Percentiles rank a stretch among this genome's conserved stretches.
phyloP scores from a whole-genome alignment of 139 green algal genomes.

The Auxenochlorella pyrenoidosa region DNA sequence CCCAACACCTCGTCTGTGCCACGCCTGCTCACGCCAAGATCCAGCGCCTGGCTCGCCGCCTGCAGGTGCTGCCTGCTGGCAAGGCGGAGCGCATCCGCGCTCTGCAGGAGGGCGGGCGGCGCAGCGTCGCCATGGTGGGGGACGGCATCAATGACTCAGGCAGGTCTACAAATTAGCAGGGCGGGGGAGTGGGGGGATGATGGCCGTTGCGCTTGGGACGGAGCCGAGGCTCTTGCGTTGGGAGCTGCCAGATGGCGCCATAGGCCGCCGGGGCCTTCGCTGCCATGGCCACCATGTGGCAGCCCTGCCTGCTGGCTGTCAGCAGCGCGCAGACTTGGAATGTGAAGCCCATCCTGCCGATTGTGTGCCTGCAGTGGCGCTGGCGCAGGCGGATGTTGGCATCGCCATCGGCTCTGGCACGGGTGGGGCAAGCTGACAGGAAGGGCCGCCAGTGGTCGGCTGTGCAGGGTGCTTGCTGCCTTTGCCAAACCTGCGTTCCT shows the following conservation, averaged over 20 bases:
- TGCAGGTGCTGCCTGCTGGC: slow-evolving; percentile 51
- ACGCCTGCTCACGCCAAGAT: neutral
- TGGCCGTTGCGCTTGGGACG: too few relatives aligned
- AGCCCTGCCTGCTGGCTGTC: too few relatives aligned
- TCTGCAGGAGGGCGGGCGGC: slow-evolving; percentile 57
- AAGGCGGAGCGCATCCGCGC: slow-evolving; percentile 73
- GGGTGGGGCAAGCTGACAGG: slow-evolving; percentile 34
- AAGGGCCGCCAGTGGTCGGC: too few relatives aligned
- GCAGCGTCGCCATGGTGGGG: slow-evolving; percentile 96
- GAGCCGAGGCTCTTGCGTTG: too few relatives aligned
- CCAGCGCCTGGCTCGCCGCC: neutral
- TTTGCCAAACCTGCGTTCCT: too few relatives aligned
- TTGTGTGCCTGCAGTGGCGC: slow-evolving; percentile 51
- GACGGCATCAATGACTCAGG: slow-evolving; percentile 98
- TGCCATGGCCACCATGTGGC: neutral
- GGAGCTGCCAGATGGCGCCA: too few relatives aligned
- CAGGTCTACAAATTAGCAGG: neutral
- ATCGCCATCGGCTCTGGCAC: slow-evolving; percentile 89
- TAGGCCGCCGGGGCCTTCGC: too few relatives aligned
- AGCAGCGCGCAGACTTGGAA: too few relatives aligned
- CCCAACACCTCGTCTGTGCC: too few relatives aligned
- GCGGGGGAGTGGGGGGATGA: too few relatives aligned
- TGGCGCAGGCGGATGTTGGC: slow-evolving; percentile 93
- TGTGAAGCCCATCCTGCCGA: neutral
- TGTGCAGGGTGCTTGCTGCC: too few relatives aligned